Conservation (phyloP, 768 basidiomycete species). For the Pisolithus tinctorius region DNA sequence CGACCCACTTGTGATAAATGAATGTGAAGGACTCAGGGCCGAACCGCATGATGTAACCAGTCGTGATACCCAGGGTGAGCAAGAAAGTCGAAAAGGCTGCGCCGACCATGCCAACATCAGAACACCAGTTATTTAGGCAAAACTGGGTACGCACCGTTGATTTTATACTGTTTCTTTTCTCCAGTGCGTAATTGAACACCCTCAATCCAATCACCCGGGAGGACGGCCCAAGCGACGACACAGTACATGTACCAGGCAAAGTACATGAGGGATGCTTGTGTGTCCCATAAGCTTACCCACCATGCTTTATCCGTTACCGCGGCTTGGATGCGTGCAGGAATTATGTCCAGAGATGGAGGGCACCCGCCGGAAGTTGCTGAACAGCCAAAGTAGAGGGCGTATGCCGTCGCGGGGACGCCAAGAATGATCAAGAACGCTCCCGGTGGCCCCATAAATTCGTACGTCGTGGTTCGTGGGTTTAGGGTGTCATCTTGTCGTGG, state of each 20-base stretch:
- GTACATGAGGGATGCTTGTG: slow-evolving; percentile 69
- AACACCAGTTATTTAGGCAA: background rate
- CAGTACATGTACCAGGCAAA: slow-evolving; percentile 88
- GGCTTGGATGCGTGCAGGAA: slow-evolving; percentile 38
- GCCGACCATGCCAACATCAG: background rate
- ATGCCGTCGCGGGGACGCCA: slow-evolving; percentile 63
- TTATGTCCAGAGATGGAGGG: slow-evolving; percentile 42
- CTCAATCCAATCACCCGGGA: slow-evolving; percentile 69
- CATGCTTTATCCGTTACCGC: slow-evolving; percentile 45
- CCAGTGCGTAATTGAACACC: slow-evolving; percentile 73
- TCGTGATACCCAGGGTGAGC: slow-evolving; percentile 66
- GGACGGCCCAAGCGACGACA: slow-evolving; percentile 69
- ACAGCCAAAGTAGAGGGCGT: slow-evolving; percentile 73
- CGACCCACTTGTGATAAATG: slow-evolving; percentile 88
- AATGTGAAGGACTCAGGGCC: slow-evolving; percentile 83
- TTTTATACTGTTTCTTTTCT: slow-evolving; percentile 77
- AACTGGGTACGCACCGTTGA: slow-evolving; percentile 65
- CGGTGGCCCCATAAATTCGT: slow-evolving; percentile 79
- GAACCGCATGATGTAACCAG: slow-evolving; percentile 61
- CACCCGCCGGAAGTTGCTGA: slow-evolving; percentile 67
- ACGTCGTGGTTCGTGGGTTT: slow-evolving; percentile 65
- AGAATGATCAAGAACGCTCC: slow-evolving; percentile 69
- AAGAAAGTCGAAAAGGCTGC: slow-evolving; percentile 85
- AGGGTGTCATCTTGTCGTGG: slow-evolving; percentile 19
- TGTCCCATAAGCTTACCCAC: slow-evolving; percentile 81